Evolutionary conservation across 1,284 basidiomycete genomes (phyloP).

Genomic region (Termitomyces sp.): DNA sequence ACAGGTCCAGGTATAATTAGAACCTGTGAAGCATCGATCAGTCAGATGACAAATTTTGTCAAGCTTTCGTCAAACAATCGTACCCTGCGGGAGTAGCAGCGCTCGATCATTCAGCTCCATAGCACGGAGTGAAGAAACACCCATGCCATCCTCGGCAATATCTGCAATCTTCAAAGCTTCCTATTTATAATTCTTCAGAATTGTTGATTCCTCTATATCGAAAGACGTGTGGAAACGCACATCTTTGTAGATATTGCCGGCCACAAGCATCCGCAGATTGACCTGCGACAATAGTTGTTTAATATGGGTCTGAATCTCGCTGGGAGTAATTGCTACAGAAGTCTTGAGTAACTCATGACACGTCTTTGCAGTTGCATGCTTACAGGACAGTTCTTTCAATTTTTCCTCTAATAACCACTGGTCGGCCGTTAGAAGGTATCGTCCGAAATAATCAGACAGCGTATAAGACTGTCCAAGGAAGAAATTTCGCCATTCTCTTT

Average conservation of each 20-base stretch:
- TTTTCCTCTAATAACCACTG: constrained; percentile 83
- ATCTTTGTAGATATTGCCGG: constrained; percentile 84
- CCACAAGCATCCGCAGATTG: constrained; percentile 73
- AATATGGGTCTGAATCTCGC: constrained; percentile 72
- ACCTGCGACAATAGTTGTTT: constrained; percentile 61
- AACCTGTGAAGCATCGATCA: constrained; percentile 36
- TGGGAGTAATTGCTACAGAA: constrained; percentile 55
- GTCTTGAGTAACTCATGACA: neutral
- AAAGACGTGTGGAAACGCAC: constrained; percentile 35
- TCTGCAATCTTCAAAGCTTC: constrained; percentile 75
- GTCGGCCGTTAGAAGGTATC: constrained; percentile 65
- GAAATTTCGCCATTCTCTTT: constrained; percentile 82
- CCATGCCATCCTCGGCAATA: constrained; percentile 67
- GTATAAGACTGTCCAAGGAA: constrained; percentile 81
- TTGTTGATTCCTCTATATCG: neutral
- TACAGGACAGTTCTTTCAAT: constrained; percentile 73
- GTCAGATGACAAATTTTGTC: neutral
- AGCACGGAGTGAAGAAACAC: constrained; percentile 49
- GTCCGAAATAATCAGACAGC: constrained; percentile 76
- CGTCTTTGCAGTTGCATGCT: constrained; percentile 26
- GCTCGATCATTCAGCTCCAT: constrained; percentile 57
- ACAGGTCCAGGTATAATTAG: constrained; percentile 67
- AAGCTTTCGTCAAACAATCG: neutral
- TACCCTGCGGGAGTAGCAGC: constrained; percentile 67
- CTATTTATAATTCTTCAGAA: constrained; percentile 27